phyloP scores from a whole-genome alignment of 163 green algal species.

The Chlamydomonas reinhardtii region DNA sequence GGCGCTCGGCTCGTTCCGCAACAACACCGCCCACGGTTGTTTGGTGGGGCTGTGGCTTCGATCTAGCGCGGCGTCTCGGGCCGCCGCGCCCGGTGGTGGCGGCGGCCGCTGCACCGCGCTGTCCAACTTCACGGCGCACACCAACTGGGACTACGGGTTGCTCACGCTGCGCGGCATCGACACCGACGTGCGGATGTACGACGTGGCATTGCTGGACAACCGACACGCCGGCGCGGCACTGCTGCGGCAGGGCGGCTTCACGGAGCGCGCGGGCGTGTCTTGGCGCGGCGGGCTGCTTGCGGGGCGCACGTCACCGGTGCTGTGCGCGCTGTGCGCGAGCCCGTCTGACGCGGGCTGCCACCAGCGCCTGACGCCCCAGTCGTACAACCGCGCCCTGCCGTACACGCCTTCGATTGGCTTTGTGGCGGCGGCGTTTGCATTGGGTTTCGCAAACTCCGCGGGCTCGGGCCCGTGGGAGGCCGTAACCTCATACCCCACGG shows the following conservation, averaged over 20 bases:
- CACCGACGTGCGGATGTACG: slow-evolving; percentile 35
- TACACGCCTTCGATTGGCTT: slow-evolving; percentile 20
- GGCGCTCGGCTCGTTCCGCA: slow-evolving; percentile 9
- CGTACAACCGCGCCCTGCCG: slow-evolving; percentile 43
- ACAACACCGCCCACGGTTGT: slow-evolving; percentile 60
- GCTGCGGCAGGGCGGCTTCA: slow-evolving; percentile 23
- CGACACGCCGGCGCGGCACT: slow-evolving; percentile 50
- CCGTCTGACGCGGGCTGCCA: slow-evolving; percentile 28
- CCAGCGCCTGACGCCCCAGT: background rate
- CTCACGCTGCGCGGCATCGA: slow-evolving; percentile 52
- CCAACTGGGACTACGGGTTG: slow-evolving; percentile 65
- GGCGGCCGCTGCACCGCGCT: slow-evolving; percentile 38
- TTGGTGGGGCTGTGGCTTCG: slow-evolving; percentile 51
- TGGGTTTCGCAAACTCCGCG: slow-evolving; percentile 31
- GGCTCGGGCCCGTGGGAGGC: slow-evolving; percentile 58
- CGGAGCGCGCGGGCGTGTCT: background rate
- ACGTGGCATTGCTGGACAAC: slow-evolving; percentile 42
- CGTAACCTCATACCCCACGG: slow-evolving; percentile 28
- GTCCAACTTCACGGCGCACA: slow-evolving; percentile 34
- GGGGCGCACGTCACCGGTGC: background rate
- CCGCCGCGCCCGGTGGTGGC: background rate
- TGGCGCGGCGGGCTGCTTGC: slow-evolving; percentile 25
- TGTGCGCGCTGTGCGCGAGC: slow-evolving; percentile 4
- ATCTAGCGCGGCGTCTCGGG: background rate
- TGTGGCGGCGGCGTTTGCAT: slow-evolving; percentile 32